phyloP scores from a whole-genome alignment of 345 rosid genomes.

The Populus davidiana region DNA sequence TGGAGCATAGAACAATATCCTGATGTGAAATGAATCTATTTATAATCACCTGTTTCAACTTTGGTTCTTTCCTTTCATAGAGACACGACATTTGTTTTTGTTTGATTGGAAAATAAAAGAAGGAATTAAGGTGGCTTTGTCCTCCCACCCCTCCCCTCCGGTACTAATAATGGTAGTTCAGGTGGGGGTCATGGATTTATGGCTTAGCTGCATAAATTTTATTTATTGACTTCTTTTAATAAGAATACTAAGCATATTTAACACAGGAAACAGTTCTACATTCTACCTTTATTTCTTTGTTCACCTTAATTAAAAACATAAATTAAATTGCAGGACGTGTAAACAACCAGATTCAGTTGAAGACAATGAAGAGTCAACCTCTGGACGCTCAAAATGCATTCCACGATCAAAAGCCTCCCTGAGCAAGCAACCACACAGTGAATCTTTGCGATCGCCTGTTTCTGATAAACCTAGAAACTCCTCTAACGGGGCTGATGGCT shows the following conservation, averaged over 20 bases:
- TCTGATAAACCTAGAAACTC: slow-evolving; percentile 63
- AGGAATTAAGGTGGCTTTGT: no score
- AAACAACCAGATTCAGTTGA: slow-evolving; percentile 50
- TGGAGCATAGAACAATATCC: background rate
- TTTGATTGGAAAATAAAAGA: no score
- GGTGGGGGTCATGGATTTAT: no score
- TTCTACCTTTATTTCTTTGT: background rate
- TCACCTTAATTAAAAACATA: background rate
- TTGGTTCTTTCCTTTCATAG: no score
- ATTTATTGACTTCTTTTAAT: background rate
- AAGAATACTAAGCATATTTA: background rate
- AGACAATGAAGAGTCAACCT: slow-evolving; percentile 42
- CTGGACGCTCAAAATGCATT: slow-evolving; percentile 57
- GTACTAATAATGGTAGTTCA: no score
- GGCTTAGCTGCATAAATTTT: background rate
- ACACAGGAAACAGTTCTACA: background rate
- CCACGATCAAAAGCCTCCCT: slow-evolving; percentile 57
- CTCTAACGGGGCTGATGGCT: slow-evolving; percentile 40
- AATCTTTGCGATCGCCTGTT: slow-evolving; percentile 67
- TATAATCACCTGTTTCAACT: no score
- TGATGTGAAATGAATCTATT: background rate
- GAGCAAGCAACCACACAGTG: slow-evolving; percentile 53
- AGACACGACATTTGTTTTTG: no score
- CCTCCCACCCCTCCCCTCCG: no score
- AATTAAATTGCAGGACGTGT: slow-evolving; percentile 44